Evolutionary conservation across 148 eudicot genomes (phyloP).

Genomic region (Nepenthes mirabilis): DNA sequence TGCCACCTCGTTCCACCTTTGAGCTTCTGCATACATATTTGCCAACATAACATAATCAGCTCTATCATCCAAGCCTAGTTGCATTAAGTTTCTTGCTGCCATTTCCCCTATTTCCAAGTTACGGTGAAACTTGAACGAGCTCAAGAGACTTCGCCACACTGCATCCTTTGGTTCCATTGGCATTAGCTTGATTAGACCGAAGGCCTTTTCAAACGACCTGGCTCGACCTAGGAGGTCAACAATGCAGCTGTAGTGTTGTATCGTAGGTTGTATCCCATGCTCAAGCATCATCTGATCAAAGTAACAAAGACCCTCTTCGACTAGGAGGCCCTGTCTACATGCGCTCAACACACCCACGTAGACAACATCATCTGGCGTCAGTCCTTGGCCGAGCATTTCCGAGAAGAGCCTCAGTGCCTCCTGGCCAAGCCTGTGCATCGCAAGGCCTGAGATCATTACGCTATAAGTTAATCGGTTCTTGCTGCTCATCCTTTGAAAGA

Average conservation of each 20-base stretch:
- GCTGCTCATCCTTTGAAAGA: constrained; percentile 27
- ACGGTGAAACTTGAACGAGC: constrained; percentile 29
- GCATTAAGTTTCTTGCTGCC: constrained; percentile 24
- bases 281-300: constrained; percentile 33
- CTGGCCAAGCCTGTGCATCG: constrained; percentile 27
- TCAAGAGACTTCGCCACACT: constrained; percentile 42
- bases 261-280: constrained; percentile 31
- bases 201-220: constrained; percentile 37
- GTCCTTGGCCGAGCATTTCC: constrained; percentile 35
- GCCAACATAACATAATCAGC: constrained; percentile 42
- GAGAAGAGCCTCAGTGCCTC: constrained; percentile 33
- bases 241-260: constrained; percentile 57
- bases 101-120: constrained; percentile 34
- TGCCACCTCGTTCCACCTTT: constrained; percentile 36
- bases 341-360: constrained; percentile 52
- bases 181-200: constrained; percentile 33
- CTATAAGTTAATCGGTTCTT: constrained; percentile 39
- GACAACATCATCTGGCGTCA: constrained; percentile 43
- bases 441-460: constrained; percentile 54
- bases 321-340: constrained; percentile 45
- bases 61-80: constrained; percentile 14
- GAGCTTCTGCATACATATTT: constrained; percentile 39
- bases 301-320: constrained; percentile 23
- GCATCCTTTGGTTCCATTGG: constrained; percentile 44
- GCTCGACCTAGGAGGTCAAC: constrained; percentile 49